phyloP scores from a whole-genome alignment of 768 basidiomycete genomes.

The Mycena sanguinolenta region DNA sequence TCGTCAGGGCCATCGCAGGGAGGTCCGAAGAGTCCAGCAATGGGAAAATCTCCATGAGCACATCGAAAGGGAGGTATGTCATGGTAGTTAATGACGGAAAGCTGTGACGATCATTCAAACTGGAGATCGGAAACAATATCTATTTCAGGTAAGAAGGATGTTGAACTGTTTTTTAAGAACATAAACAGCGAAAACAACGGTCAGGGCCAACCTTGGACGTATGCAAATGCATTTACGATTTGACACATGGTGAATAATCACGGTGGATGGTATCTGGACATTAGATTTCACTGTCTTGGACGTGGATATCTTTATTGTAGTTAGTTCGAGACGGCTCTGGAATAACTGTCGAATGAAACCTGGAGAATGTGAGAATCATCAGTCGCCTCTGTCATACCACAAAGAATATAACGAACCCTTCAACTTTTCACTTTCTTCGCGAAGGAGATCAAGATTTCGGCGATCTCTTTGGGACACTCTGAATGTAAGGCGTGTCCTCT shows the following conservation, averaged over 20 bases:
- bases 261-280: too few relatives aligned
- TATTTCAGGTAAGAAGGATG: too few relatives aligned
- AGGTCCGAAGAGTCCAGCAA: conserved; percentile 18
- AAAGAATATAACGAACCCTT: conserved; percentile 9
- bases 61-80: conserved; percentile 28
- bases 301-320: too few relatives aligned
- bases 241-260: too few relatives aligned
- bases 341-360: neutral
- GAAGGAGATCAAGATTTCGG: conserved; percentile 19
- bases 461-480: conserved; percentile 46
- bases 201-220: too few relatives aligned
- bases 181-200: too few relatives aligned
- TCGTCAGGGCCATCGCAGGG: conserved; percentile 15
- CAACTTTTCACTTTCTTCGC: conserved; percentile 16
- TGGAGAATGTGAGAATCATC: neutral
- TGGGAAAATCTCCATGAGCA: conserved; percentile 33
- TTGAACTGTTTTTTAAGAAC: too few relatives aligned
- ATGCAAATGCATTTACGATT: too few relatives aligned
- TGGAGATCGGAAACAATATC: neutral
- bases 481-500: conserved; percentile 51
- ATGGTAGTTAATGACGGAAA: conserved; percentile 22
- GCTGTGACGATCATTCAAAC: conserved; percentile 4
- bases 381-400: neutral
- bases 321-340: neutral
- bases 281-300: too few relatives aligned